These are phyloP conservation scores for Mortierella sp. DNA, from an alignment of 371 early-diverging fungal genomes.

Conservation along the genomic window DNA sequence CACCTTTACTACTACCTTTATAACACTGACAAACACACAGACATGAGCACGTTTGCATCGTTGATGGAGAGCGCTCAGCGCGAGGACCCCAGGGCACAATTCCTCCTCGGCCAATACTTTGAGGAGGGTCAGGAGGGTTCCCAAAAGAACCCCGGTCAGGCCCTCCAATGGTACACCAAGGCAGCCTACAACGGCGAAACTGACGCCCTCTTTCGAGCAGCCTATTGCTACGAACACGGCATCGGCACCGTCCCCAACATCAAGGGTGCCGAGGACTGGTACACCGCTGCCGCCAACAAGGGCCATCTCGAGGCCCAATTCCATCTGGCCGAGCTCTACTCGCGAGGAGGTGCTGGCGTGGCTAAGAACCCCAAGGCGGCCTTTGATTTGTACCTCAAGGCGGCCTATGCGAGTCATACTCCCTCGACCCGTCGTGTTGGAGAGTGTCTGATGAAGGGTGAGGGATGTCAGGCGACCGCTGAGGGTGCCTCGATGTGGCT, in stretches of 20 bases:
- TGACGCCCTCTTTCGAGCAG: constrained; percentile 53
- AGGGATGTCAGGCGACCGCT: constrained; percentile 53
- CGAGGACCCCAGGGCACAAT: constrained; percentile 50
- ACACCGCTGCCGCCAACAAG: constrained; percentile 52
- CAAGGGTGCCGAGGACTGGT: constrained; percentile 57
- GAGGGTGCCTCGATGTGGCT: constrained; percentile 57
- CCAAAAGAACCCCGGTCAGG: constrained; percentile 50
- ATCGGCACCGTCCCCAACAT: constrained; percentile 51
- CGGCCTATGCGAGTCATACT: constrained; percentile 50
- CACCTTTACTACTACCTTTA: neutral
- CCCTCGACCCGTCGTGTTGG: constrained; percentile 50
- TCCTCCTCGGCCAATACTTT: constrained; percentile 54
- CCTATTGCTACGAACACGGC: constrained; percentile 51
- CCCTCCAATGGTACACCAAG: constrained; percentile 55
- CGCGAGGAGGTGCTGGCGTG: constrained; percentile 42
- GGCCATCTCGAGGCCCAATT: constrained; percentile 55
- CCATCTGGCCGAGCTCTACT: constrained; percentile 49
- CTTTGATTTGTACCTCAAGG: constrained; percentile 52
- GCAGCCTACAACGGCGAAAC: constrained; percentile 56
- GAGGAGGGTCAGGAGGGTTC: constrained; percentile 55
- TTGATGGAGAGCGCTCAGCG: constrained; percentile 51
- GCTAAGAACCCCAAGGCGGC: constrained; percentile 50
- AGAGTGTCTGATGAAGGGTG: constrained; percentile 53
- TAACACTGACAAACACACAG: neutral
- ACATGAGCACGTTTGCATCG: constrained; percentile 35